Base-by-base conservation (phyloP, 169 alveolate species). In the Plasmodium chabaudi region DNA sequence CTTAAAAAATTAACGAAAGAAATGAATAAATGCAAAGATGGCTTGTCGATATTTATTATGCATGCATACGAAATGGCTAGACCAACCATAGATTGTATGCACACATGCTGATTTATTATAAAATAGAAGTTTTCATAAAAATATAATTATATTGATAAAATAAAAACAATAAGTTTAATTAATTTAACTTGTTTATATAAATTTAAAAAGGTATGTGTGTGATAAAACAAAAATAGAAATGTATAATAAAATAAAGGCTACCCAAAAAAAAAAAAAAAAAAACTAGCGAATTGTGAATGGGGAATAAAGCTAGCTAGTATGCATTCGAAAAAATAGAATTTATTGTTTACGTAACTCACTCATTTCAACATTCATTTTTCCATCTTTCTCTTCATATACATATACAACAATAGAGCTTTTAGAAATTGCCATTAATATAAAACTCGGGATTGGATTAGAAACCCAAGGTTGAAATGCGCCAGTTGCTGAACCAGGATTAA, bases 401-500 rank as follows among this genome's bases (percentile, higher is more conserved):
- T 94, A 94, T 67, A 94, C 89, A 44, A 89, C 95, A 46, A 94
- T 88, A 34, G 92, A 88, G 6, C 82, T 87, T 39, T 94, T 93
- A 25, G 92, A 94, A 34, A 94, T 79, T 15, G 96, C 96, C 95
- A 94, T 92, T 60, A 94, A 68, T 93, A 94, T 92, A 86, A 94
- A 94, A 57, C 95, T 92, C 10, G 96, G 96, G 9, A 82, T 90
- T 15, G 95, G 87, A 12, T 94, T 82, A 25, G 95, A 90, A 39
- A 92, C 63, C 97, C 97, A 91, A 25, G 98, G 97, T 61, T 97
- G 96, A 88, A 95, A 97, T 27, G 98, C 97, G 4, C 99, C 99
- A 21, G 99, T 96, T 17, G 97, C 98, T 21, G 98, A 92, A 2
- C 99, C 99, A 12, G 99, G 99, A 92, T 97, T 97, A 60, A 97